Conservation (phyloP, 768 basidiomycete genomes). For the Peribolospora kevripleyi region DNA sequence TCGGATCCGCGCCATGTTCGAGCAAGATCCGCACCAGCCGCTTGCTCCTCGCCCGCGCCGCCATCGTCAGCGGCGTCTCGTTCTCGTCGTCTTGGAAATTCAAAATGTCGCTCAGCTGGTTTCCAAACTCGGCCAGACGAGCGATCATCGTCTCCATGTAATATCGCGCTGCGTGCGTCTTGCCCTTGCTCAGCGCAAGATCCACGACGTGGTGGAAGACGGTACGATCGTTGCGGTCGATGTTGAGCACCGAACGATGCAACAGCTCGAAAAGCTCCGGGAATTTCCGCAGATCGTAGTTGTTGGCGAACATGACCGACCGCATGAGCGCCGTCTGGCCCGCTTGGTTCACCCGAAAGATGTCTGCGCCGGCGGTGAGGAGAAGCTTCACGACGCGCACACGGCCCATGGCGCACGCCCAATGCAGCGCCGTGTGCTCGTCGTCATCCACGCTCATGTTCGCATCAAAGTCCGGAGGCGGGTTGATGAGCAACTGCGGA, state of each 20-base stretch:
- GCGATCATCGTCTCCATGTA: slow-evolving; percentile 91
- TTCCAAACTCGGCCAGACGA: slow-evolving; percentile 73
- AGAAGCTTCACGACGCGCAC: slow-evolving; percentile 85
- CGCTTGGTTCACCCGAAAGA: slow-evolving; percentile 85
- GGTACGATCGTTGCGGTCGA: slow-evolving; percentile 90
- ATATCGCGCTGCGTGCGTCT: slow-evolving; percentile 90
- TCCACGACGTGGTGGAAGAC: slow-evolving; percentile 97
- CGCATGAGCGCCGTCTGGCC: slow-evolving; percentile 97
- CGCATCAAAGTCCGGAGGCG: slow-evolving; percentile 75
- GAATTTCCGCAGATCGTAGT: slow-evolving; percentile 97
- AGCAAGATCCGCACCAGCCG: slow-evolving; percentile 83
- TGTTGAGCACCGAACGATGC: slow-evolving; percentile 94
- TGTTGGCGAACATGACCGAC: slow-evolving; percentile 97
- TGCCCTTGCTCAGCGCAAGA: slow-evolving; percentile 88
- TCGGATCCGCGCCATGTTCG: slow-evolving; percentile 88
- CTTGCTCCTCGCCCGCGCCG: slow-evolving; percentile 82
- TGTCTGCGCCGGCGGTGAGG: slow-evolving; percentile 78
- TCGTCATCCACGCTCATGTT: slow-evolving; percentile 96
- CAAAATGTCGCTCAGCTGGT: slow-evolving; percentile 88
- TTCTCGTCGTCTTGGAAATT: slow-evolving; percentile 99
- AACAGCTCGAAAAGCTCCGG: slow-evolving; percentile 88
- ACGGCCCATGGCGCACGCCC: slow-evolving; percentile 98
- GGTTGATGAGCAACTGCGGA: slow-evolving; percentile 60
- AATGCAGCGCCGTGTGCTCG: slow-evolving; percentile 85
- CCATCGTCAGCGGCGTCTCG: slow-evolving; percentile 89